phyloP scores from a whole-genome alignment of 2,329 filamentous ascomycete genomes.

The Dissoconium aciculare region DNA sequence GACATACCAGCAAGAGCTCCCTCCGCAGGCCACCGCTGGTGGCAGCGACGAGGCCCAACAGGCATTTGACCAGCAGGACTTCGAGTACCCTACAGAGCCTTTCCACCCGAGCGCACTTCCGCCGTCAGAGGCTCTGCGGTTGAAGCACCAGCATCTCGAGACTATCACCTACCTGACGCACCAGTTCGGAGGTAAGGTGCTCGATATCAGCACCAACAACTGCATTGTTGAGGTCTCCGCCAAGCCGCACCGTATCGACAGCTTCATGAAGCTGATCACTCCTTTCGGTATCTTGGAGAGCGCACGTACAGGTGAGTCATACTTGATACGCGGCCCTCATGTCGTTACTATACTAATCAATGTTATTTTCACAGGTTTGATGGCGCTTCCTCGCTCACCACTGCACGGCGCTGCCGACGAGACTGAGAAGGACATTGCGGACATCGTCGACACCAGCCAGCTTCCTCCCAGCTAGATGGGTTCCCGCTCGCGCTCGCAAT shows the following conservation, averaged over 20 bases:
- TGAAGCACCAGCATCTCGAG: slow-evolving; percentile 95
- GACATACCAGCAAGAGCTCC: too few species aligned
- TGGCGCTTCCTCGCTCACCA: slow-evolving; percentile 89
- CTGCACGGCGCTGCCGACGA: slow-evolving; percentile 61
- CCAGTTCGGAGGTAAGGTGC: slow-evolving; percentile 92
- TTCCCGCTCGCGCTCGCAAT: too few species aligned
- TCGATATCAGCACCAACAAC: slow-evolving; percentile 96
- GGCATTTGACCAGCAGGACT: slow-evolving; percentile 5
- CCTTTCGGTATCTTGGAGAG: slow-evolving; percentile 96
- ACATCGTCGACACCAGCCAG: slow-evolving; percentile 86
- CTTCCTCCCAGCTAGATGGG: slow-evolving; percentile 66
- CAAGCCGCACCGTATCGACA: slow-evolving; percentile 86
- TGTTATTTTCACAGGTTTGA: slow-evolving; percentile 48
- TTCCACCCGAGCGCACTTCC: slow-evolving; percentile 84
- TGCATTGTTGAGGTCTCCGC: slow-evolving; percentile 96
- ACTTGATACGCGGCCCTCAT: not conserved
- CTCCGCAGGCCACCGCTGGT: not conserved
- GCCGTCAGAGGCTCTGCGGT: slow-evolving; percentile 73
- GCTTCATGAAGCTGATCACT: slow-evolving; percentile 86
- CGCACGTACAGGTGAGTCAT: slow-evolving; percentile 56
- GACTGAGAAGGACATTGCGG: slow-evolving; percentile 72
- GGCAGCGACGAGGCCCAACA: not conserved
- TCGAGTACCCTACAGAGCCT: slow-evolving; percentile 7
- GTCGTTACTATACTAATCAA: slow-evolving; percentile 8
- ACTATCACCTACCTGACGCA: slow-evolving; percentile 93